Evolutionary conservation across 2,329 filamentous ascomycete species (phyloP), one percentile per base, ranked within the genome.

Genomic region (Colletotrichum caudatum): DNA sequence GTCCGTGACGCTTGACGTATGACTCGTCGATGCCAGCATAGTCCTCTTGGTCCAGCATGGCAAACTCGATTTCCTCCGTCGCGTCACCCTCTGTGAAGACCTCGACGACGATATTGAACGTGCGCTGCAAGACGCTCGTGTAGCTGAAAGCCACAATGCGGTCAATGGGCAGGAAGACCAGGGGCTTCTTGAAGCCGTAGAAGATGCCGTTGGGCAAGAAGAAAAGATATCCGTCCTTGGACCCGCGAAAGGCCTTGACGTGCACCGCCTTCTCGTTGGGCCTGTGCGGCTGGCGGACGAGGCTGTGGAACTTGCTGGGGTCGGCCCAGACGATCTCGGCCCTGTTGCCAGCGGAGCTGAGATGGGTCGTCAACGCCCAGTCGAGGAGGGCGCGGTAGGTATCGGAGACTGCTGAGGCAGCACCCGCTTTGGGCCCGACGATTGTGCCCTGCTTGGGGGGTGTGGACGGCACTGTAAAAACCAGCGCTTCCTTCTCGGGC

Each of bases 121-220:
- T 93, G 29, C 90, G 85, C 76, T 92, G 90, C 57, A 92, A 81
- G 35, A 93, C 89, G 70, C 83, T 91, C 6, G 90, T 91, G 78
- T 91, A 92, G 76, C 89, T 91, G n/a, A 92, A 83, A 2, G 89
- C 89, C 0, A 84, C 83, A 62, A 92, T 89, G 16, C 86, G 84
- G 64, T 88, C 85, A 23, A 91, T 84, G 5, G 90, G 89, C 6
- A 92, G 82, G 75, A 92, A 92, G 29, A 91, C 80, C 2, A 92
- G 78, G 0, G 91, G 91, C 79, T 92, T 93, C 80, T 92, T 92
- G 83, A 91, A 93, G 0, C 85, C 90, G 89, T 90, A 93, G 9
- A 93, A 78, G 65, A 93, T 92, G 18, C 91, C 91, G 35, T 84
- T 89, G 41, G 89, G 86, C 20, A 93, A 81, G 77, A 92, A 92